These are phyloP conservation scores for Mycena belliarum DNA, from an alignment of 768 basidiomycete species.

Conservation along the genomic window DNA sequence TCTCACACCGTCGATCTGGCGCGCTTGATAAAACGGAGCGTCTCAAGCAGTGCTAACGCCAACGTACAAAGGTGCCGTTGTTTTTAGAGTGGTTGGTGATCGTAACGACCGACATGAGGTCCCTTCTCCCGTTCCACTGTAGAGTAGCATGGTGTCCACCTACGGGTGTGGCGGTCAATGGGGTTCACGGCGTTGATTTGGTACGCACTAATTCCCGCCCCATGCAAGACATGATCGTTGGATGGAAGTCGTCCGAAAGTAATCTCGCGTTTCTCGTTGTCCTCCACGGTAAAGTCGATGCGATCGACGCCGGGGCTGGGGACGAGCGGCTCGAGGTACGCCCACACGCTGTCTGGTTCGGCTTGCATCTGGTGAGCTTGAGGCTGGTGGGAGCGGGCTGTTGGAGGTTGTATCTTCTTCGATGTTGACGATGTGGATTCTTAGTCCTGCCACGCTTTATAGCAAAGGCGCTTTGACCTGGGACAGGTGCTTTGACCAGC, in stretches of 20 bases:
- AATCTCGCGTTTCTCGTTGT: background rate
- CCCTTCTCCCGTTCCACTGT: constrained; percentile 26
- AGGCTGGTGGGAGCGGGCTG: background rate
- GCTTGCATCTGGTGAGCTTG: constrained; percentile 7
- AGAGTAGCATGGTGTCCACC: constrained; percentile 14
- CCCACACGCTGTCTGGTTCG: background rate
- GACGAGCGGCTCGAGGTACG: constrained; percentile 9
- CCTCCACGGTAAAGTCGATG: background rate
- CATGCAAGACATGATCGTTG: background rate
- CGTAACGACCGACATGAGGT: constrained; percentile 28
- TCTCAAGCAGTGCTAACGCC: background rate
- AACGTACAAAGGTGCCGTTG: constrained; percentile 49
- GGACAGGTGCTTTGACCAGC: background rate
- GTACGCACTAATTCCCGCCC: constrained; percentile 3
- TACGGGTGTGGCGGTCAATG: background rate
- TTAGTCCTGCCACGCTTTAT: constrained; percentile 5
- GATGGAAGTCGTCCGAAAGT: background rate
- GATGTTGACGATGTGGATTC: background rate
- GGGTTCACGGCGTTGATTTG: background rate
- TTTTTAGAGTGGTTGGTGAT: constrained; percentile 40
- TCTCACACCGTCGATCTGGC: constrained; percentile 46
- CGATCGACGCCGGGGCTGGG: background rate
- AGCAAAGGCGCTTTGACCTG: constrained; percentile 13
- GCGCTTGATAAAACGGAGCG: background rate
- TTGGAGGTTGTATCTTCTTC: background rate